These are phyloP conservation scores for Globisporangium perplexum DNA, from an alignment of 352 stramenopile species.

Conservation along the genomic window DNA sequence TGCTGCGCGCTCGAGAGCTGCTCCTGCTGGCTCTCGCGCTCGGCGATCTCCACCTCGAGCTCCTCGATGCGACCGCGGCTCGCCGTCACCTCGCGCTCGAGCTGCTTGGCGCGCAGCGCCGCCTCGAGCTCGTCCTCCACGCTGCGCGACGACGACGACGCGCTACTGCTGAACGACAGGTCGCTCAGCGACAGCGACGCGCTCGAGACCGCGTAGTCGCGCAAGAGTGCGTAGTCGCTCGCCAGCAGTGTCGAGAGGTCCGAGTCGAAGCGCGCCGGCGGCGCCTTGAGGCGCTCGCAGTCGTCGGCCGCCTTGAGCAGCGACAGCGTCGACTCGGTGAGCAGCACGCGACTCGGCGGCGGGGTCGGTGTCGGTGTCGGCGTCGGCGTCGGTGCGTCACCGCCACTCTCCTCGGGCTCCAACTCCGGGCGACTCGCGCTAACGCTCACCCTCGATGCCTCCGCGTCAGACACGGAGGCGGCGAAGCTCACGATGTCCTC, in stretches of 20 bases:
- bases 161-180: slow-evolving; percentile 11
- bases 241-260: slow-evolving; percentile 32
- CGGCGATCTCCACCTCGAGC: slow-evolving; percentile 48
- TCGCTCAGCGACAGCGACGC: slow-evolving; percentile 18
- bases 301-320: background rate
- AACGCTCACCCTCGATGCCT: background rate
- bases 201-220: slow-evolving; percentile 26
- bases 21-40: slow-evolving; percentile 50
- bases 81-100: slow-evolving; percentile 66
- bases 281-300: background rate
- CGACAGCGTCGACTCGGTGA: background rate
- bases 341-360: too few species aligned
- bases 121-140: slow-evolving; percentile 67
- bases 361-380: too few species aligned
- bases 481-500: slow-evolving; percentile 5
- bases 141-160: slow-evolving; percentile 16
- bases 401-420: too few species aligned
- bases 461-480: background rate
- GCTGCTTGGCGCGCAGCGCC: slow-evolving; percentile 39
- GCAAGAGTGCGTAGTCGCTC: too few species aligned
- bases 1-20: slow-evolving; percentile 58
- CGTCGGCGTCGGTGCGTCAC: too few species aligned
- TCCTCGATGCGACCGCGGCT: slow-evolving; percentile 53
- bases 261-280: slow-evolving; percentile 21
- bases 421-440: too few species aligned